A percentile compares a stretch with the other conserved stretches of the same genome.
These are phyloP conservation scores for Dichotomopilus funicola DNA, from an alignment of 2,329 filamentous ascomycete species.

Conservation along the genomic window DNA sequence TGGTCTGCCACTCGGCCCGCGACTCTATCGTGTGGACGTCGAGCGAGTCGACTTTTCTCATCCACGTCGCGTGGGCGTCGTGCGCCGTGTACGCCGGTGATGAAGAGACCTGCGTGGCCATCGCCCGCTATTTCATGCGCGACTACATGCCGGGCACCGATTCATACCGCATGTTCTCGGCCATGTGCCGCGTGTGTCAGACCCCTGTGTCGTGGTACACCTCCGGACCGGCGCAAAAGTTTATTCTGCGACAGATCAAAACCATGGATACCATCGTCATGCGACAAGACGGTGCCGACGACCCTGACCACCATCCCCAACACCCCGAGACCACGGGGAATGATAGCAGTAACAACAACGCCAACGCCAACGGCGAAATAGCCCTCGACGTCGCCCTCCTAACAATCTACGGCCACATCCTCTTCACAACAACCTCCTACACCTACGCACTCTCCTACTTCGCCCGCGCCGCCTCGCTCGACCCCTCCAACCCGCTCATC, in stretches of 20 bases:
- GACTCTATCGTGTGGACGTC: slow-evolving; percentile 78
- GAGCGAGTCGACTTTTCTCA: slow-evolving; percentile 59
- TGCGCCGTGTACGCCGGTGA: slow-evolving; percentile 80
- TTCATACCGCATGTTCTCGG: slow-evolving; percentile 74
- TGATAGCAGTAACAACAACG: slow-evolving; percentile 20
- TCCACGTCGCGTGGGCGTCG: slow-evolving; percentile 74
- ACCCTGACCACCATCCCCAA: slow-evolving; percentile 23
- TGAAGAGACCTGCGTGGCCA: slow-evolving; percentile 64
- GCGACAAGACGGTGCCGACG: slow-evolving; percentile 30
- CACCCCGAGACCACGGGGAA: slow-evolving; percentile 5
- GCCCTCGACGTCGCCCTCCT: slow-evolving; percentile 71
- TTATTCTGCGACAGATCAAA: slow-evolving; percentile 85
- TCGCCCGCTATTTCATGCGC: slow-evolving; percentile 78
- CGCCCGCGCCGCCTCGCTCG: slow-evolving; percentile 66
- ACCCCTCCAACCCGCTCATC: slow-evolving; percentile 69
- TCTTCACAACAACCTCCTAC: slow-evolving; percentile 78
- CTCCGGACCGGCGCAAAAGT: slow-evolving; percentile 79
- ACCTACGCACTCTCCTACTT: slow-evolving; percentile 84
- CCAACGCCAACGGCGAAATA: slow-evolving; percentile 17
- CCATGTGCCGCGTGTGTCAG: slow-evolving; percentile 69
- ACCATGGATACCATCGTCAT: slow-evolving; percentile 68
- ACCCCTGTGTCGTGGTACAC: slow-evolving; percentile 70
- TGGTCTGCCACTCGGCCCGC: slow-evolving; percentile 68
- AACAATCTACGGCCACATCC: slow-evolving; percentile 83
- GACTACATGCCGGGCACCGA: slow-evolving; percentile 75